These are phyloP conservation scores for Immersiporthe knoxdaviesiana DNA, from an alignment of 2,329 filamentous ascomycete genomes.

Conservation along the genomic window DNA sequence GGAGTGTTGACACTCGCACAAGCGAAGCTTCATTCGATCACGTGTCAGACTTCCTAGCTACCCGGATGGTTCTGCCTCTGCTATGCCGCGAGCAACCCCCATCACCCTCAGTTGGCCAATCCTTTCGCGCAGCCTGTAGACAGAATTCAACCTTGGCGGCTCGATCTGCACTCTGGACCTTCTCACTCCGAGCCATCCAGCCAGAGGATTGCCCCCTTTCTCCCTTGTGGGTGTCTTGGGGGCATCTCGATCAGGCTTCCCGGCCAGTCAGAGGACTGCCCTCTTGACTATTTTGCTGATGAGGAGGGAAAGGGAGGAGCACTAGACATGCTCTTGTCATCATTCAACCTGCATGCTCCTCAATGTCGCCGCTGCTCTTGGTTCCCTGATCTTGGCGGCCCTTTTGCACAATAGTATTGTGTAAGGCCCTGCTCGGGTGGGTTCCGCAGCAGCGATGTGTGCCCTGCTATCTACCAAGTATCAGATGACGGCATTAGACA, in stretches of 20 bases:
- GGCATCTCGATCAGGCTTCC: neutral
- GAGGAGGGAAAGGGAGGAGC: slow-evolving; percentile 6
- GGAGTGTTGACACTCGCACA: slow-evolving; percentile 11
- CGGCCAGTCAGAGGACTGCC: slow-evolving; percentile 6
- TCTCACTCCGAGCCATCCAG: neutral
- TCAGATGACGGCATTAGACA: slow-evolving; percentile 6
- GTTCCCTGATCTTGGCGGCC: neutral
- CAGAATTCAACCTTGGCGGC: neutral
- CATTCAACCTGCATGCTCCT: slow-evolving; percentile 11
- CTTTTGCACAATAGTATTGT: neutral
- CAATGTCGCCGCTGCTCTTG: neutral
- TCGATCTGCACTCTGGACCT: neutral
- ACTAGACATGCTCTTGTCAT: slow-evolving; percentile 17
- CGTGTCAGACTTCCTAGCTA: slow-evolving; percentile 14
- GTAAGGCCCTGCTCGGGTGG: slow-evolving; percentile 8
- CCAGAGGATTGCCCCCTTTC: neutral
- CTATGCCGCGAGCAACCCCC: neutral
- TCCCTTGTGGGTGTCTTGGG: too few species aligned
- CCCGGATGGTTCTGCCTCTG: neutral
- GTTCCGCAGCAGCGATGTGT: slow-evolving; percentile 5
- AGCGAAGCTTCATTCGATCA: slow-evolving; percentile 18
- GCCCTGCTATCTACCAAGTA: slow-evolving; percentile 6
- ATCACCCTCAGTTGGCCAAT: neutral
- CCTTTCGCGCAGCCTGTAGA: neutral
- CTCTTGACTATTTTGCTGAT: neutral